phyloP scores from a whole-genome alignment of 305 asterid genomes.

The Solanum aculeatissimum region DNA sequence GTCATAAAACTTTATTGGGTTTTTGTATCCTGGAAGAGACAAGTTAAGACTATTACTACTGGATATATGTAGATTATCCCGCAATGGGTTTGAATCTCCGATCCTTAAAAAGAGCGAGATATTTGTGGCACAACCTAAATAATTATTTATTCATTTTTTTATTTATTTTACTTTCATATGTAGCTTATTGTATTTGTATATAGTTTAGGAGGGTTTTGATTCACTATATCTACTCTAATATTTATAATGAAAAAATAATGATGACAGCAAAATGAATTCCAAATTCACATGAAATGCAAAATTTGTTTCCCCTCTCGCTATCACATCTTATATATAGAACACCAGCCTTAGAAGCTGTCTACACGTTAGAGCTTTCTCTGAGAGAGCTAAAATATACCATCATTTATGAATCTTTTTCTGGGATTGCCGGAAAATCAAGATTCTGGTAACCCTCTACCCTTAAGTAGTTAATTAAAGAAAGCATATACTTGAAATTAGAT shows the following conservation, averaged over 20 bases:
- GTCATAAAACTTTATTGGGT: too few species aligned
- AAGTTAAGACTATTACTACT: too few species aligned
- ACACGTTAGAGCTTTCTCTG: neutral
- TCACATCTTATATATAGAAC: slow-evolving; percentile 30
- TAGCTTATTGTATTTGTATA: too few species aligned
- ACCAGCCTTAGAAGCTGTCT: slow-evolving; percentile 17
- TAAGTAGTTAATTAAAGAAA: neutral
- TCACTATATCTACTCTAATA: neutral
- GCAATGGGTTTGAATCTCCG: too few species aligned
- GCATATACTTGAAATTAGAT: neutral
- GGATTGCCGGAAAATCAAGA: slow-evolving; percentile 27
- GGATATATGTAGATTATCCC: too few species aligned
- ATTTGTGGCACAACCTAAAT: too few species aligned
- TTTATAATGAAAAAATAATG: neutral
- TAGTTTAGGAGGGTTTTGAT: neutral
- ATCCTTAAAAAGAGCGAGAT: too few species aligned
- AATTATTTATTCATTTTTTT: too few species aligned
- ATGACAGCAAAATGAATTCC: slow-evolving; percentile 40
- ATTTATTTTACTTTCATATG: too few species aligned
- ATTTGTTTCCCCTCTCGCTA: slow-evolving; percentile 10
- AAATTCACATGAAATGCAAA: slow-evolving; percentile 35
- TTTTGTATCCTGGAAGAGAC: too few species aligned
- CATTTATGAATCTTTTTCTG: neutral
- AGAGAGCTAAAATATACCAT: neutral
- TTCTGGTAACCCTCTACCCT: slow-evolving; percentile 9